Evolutionary conservation across 768 basidiomycete species (phyloP).

Genomic region (Lactifluus hygrophoroides): DNA sequence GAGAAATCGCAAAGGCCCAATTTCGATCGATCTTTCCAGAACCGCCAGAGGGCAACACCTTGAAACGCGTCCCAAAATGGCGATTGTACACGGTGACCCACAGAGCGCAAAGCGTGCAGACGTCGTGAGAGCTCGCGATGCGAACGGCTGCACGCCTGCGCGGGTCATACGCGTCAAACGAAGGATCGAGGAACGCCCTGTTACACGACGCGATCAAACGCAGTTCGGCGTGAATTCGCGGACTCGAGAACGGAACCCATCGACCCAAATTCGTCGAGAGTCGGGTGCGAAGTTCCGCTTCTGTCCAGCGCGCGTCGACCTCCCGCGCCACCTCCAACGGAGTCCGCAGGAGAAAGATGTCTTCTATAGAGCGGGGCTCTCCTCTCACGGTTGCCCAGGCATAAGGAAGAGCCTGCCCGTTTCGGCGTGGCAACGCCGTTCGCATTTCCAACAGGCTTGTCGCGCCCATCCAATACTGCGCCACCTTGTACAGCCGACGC

Average conservation of each 20-base stretch:
- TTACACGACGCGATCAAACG: slow-evolving; percentile 16
- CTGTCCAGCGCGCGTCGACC: slow-evolving; percentile 14
- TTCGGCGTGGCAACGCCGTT: neutral
- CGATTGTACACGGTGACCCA: slow-evolving; percentile 16
- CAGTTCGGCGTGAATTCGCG: slow-evolving; percentile 14
- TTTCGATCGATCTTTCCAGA: slow-evolving; percentile 14
- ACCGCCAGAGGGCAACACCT: slow-evolving; percentile 11
- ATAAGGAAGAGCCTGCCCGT: neutral
- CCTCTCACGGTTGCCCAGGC: slow-evolving; percentile 11
- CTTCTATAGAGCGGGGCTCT: slow-evolving; percentile 7
- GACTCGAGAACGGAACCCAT: slow-evolving; percentile 9
- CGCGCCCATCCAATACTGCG: slow-evolving; percentile 16
- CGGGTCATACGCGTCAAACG: slow-evolving; percentile 14
- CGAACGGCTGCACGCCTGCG: slow-evolving; percentile 11
- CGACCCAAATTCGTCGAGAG: neutral
- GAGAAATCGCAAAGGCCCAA: slow-evolving; percentile 10
- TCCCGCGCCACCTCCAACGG: slow-evolving; percentile 13
- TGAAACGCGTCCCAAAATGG: slow-evolving; percentile 14
- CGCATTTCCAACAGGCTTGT: slow-evolving; percentile 11
- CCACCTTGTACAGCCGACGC: slow-evolving; percentile 7
- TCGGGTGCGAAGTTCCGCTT: slow-evolving; percentile 4
- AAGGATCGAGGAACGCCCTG: slow-evolving; percentile 5
- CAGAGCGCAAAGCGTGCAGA: slow-evolving; percentile 14
- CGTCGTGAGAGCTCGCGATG: slow-evolving; percentile 16
- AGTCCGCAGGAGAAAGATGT: slow-evolving; percentile 12